Conservation (phyloP, 208 protist species). For the Tritrichomonas foetus region DNA sequence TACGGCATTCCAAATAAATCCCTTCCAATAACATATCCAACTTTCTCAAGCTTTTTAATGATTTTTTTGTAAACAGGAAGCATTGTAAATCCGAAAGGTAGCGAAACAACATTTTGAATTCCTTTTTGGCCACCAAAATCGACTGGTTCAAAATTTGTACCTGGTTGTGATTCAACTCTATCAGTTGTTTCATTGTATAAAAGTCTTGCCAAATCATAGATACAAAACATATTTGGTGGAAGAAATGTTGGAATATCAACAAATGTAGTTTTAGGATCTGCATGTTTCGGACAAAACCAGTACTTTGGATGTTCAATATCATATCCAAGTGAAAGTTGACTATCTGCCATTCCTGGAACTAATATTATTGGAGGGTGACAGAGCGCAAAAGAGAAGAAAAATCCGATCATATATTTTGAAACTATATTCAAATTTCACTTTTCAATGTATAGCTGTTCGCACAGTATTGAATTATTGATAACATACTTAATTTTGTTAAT, state of each 20-base stretch:
- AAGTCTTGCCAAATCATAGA: neutral
- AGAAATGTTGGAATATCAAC: neutral
- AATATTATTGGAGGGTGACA: no score
- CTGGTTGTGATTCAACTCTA: neutral
- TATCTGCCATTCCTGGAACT: no score
- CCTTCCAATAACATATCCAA: neutral
- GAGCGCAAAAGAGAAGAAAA: no score
- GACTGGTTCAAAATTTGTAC: neutral
- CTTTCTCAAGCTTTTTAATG: neutral
- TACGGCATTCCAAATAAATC: slow-evolving; percentile 17
- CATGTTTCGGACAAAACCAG: neutral
- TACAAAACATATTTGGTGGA: neutral
- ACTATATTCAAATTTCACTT: no score
- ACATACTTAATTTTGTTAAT: no score
- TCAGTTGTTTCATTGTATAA: neutral
- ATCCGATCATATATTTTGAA: no score
- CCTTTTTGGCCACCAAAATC: neutral
- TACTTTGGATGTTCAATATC: neutral
- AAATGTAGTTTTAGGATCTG: neutral
- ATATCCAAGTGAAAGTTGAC: no score
- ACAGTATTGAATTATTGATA: no score
- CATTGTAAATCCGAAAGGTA: neutral
- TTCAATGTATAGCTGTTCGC: no score
- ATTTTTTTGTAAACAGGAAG: neutral
- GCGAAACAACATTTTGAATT: neutral